Evolutionary conservation across 2,329 filamentous ascomycete species (phyloP).

Genomic region (Macrophomina phaseolina): DNA sequence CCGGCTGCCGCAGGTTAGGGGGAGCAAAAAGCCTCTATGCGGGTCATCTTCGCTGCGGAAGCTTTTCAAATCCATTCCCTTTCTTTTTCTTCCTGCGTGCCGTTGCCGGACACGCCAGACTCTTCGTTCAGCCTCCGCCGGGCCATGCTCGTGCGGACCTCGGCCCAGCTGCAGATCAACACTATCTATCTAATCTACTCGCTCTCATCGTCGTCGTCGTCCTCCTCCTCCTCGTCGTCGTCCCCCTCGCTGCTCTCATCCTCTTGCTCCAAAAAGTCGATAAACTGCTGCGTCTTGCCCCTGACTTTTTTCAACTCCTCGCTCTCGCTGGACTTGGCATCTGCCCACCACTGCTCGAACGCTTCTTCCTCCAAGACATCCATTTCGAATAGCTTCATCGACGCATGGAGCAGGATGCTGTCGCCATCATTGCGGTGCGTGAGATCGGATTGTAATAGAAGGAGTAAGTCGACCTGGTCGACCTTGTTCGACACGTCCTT

Average conservation of each 20-base stretch:
- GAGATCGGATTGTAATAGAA: constrained; percentile 82
- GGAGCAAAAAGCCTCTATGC: not conserved
- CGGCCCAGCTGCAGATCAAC: not conserved
- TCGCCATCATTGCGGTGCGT: constrained; percentile 68
- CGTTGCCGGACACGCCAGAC: not conserved
- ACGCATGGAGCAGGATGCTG: constrained; percentile 73
- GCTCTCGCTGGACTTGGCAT: constrained; percentile 69
- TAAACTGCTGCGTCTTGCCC: constrained; percentile 75
- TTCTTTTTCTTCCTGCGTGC: not conserved
- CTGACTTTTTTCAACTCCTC: constrained; percentile 74
- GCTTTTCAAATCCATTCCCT: constrained; percentile 1
- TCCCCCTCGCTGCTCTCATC: constrained; percentile 69
- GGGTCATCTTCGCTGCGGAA: not conserved
- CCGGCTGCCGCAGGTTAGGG: not conserved
- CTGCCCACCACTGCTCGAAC: constrained; percentile 86
- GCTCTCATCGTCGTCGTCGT: constrained; percentile 30
- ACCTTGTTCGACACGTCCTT: constrained; percentile 56
- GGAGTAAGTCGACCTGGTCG: constrained; percentile 85
- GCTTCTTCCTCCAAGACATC: constrained; percentile 91
- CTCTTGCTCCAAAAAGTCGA: constrained; percentile 75
- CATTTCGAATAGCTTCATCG: constrained; percentile 83
- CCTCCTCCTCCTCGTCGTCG: constrained; percentile 54
- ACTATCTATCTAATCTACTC: constrained; percentile 27
- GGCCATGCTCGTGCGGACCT: not conserved
- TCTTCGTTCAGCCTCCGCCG: not conserved